A percentile compares a stretch with the other conserved stretches of the same genome.
These are phyloP conservation scores for Suillus plorans DNA, from an alignment of 768 basidiomycete genomes.

Conservation along the genomic window DNA sequence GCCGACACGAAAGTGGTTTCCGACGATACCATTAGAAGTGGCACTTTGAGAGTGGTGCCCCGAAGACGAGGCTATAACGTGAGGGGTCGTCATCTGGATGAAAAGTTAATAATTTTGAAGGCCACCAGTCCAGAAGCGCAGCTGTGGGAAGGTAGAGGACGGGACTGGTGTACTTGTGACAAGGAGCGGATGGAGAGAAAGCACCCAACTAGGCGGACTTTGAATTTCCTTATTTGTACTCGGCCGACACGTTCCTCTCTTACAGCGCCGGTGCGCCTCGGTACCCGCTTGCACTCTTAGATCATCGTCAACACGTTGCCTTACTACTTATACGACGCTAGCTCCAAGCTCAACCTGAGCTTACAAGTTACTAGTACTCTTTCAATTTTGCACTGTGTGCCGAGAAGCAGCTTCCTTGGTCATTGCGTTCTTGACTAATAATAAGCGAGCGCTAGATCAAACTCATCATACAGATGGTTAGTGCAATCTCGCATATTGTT, in stretches of 20 bases:
- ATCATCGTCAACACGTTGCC: background rate
- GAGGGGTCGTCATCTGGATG: constrained; percentile 69
- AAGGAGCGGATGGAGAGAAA: constrained; percentile 26
- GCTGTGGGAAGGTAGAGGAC: constrained; percentile 17
- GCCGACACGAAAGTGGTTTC: constrained; percentile 83
- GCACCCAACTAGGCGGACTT: constrained; percentile 30
- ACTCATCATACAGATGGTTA: background rate
- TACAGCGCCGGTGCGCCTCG: constrained; percentile 5
- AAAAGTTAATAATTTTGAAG: constrained; percentile 7
- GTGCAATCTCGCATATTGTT: background rate
- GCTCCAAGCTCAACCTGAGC: background rate
- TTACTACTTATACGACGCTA: background rate
- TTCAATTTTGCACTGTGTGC: background rate
- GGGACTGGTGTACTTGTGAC: constrained; percentile 19
- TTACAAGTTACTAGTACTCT: background rate
- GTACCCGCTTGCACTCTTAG: background rate
- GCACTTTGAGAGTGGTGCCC: constrained; percentile 64
- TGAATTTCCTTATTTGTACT: constrained; percentile 23
- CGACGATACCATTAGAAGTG: constrained; percentile 71
- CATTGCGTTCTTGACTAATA: background rate
- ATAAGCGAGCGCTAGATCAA: background rate
- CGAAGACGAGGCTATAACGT: constrained; percentile 81
- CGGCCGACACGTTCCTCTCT: constrained; percentile 29
- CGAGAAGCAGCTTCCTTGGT: background rate
- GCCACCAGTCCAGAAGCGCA: constrained; percentile 31